Evolutionary conservation across 306 rosid species (phyloP).

Genomic region (Glycine soja): DNA sequence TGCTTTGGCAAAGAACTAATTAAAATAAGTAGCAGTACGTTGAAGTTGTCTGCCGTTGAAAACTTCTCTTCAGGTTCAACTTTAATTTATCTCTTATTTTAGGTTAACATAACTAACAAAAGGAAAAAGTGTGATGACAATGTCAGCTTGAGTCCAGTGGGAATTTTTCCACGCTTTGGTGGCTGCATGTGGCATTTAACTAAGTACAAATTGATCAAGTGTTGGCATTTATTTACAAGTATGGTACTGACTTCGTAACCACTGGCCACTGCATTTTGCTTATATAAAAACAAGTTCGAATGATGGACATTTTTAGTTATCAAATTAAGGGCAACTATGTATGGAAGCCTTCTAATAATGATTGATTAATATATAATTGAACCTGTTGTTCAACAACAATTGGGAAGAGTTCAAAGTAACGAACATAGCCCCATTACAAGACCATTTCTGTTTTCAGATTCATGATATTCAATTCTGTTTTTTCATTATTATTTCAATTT

Average conservation of each 20-base stretch:
- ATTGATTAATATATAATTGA: not conserved
- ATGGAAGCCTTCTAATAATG: not conserved
- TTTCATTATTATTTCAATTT: not conserved
- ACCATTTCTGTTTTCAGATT: not conserved
- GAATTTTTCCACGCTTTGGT: not conserved
- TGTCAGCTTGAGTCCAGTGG: not conserved
- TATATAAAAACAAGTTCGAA: not conserved
- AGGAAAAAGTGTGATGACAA: not conserved
- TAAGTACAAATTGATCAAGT: not conserved
- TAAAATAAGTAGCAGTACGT: not conserved
- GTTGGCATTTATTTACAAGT: not conserved
- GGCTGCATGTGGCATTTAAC: constrained; percentile 8
- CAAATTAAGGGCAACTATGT: not conserved
- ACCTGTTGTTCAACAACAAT: not conserved
- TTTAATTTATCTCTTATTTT: not conserved
- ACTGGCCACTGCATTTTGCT: not conserved
- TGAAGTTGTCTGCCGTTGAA: constrained; percentile 25
- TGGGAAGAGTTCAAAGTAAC: constrained; percentile 1
- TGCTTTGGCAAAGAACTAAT: not conserved
- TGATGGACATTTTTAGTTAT: not conserved
- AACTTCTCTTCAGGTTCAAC: constrained; percentile 15
- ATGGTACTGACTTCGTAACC: not conserved
- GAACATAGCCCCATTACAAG: not conserved
- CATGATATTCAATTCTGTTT: not conserved
- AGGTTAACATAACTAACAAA: not conserved